Evolutionary conservation across 2,329 filamentous ascomycete species (phyloP), one percentile per base, ranked within the genome.

Genomic region (Colletotrichum neosansevieriae): DNA sequence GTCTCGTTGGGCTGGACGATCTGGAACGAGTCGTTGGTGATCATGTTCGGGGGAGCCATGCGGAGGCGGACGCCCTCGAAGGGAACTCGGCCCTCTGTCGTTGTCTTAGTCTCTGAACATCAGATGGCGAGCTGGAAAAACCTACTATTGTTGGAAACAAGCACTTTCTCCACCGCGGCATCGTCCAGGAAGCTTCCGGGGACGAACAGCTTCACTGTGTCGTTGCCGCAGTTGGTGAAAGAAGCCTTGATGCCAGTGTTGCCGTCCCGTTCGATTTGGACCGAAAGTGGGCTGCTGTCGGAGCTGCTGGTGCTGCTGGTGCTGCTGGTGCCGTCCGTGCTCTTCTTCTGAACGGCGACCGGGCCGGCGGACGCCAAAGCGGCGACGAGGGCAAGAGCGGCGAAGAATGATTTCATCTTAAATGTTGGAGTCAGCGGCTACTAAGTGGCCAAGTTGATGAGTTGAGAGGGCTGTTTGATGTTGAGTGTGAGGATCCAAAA

Each of bases 11-110:
- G 75, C 12, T 74, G 76, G 65, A 88, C 78, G 17, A 78, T 76
- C 69, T 81, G 76, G 77, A 87, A 87, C 58, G 82, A 79, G 3
- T 81, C 80, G 42, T 81, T 77, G 13, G 71, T 75, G 32, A 50
- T 29, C 17, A 87, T 78, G 38, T 78, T 75, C 3, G 72, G 73
- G 11, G 80, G 82, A 61, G 79, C 73, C 29, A 87, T 73, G 44
- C 80, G 82, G 36, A 86, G 76, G 63, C 83, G 82, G 70, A 88
- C 80, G 53, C 86, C 85, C 57, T 84, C 80, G 71, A 88, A 87
- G 11, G 63, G 29, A 11, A 71, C 32, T 21, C 38, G 56, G 9
- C 6, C 11, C 6, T 50, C 70, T 71, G 11, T 44, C 36, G 2
- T 13, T 19, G 17, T 34, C 45, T 53, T 32, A 58, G 36, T 45